These are phyloP conservation scores for Colletotrichum higginsianum DNA, from an alignment of 2,329 filamentous ascomycete species.

Conservation along the genomic window DNA sequence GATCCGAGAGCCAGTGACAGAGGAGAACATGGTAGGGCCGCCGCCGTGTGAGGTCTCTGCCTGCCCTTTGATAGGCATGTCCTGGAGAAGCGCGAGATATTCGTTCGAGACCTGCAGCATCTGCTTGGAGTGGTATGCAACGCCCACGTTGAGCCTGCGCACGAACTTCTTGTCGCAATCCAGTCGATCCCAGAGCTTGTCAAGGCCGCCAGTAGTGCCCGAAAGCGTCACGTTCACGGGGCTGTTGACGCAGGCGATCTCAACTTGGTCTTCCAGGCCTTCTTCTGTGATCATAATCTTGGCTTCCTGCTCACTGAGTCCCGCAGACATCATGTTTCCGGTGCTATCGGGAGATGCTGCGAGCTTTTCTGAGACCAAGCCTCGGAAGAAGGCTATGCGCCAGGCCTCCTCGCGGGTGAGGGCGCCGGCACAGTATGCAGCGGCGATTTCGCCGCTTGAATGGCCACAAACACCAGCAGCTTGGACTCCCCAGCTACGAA, in stretches of 20 bases:
- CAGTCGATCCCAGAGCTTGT: too few relatives aligned
- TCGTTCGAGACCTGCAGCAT: not conserved
- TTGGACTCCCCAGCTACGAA: slow-evolving; percentile 54
- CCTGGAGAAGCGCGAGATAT: not conserved
- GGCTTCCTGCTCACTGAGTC: too few relatives aligned
- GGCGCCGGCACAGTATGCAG: slow-evolving; percentile 57
- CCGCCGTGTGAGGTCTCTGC: not conserved
- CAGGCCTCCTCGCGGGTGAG: slow-evolving; percentile 49
- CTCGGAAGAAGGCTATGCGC: slow-evolving; percentile 58
- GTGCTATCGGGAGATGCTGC: too few relatives aligned
- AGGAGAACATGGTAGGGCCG: slow-evolving; percentile 6
- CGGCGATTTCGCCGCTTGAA: slow-evolving; percentile 63
- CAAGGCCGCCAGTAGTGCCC: too few relatives aligned
- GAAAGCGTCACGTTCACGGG: too few relatives aligned
- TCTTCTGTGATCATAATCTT: too few relatives aligned
- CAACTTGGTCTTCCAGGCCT: too few relatives aligned
- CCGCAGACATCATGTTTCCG: too few relatives aligned
- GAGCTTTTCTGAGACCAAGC: slow-evolving; percentile 52
- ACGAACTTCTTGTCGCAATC: not conserved
- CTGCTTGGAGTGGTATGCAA: slow-evolving; percentile 13
- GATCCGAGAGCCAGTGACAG: slow-evolving; percentile 8
- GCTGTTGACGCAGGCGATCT: too few relatives aligned
- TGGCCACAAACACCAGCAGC: slow-evolving; percentile 59
- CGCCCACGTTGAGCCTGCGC: slow-evolving; percentile 4
- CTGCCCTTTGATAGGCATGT: too few relatives aligned